A percentile compares a stretch with the other conserved stretches of the same genome.
phyloP scores from a whole-genome alignment of 352 stramenopile species.

The Globisporangium paroecandrum region DNA sequence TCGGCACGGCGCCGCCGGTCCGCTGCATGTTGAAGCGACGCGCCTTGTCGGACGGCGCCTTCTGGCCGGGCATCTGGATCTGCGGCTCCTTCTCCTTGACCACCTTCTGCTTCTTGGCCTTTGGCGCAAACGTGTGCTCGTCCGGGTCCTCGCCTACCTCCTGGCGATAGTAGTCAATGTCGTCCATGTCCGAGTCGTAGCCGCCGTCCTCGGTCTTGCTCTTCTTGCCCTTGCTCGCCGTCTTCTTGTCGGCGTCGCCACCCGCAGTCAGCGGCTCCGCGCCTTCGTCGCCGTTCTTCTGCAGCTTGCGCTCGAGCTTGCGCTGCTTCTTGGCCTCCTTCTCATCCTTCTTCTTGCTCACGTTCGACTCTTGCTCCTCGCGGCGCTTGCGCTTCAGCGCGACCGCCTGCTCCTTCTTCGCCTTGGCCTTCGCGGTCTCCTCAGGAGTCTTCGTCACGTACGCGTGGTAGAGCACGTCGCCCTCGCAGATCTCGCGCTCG shows the following conservation, averaged over 20 bases:
- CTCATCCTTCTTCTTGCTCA: conserved; percentile 83
- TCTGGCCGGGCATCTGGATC: conserved; percentile 54
- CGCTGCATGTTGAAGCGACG: conserved; percentile 44
- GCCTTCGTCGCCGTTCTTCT: conserved; percentile 32
- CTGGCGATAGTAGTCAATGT: conserved; percentile 81
- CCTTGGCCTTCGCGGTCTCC: conserved; percentile 77
- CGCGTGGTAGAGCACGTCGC: conserved; percentile 97
- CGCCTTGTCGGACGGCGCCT: conserved; percentile 65
- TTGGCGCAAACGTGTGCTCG: conserved; percentile 72
- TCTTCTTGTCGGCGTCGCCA: conserved; percentile 40
- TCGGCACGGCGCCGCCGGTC: conserved; percentile 27
- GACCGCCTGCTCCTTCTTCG: conserved; percentile 61
- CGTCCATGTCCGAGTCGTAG: conserved; percentile 66
- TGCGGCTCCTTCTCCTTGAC: conserved; percentile 17
- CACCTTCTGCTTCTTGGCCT: conserved; percentile 50
- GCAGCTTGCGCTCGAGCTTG: conserved; percentile 60
- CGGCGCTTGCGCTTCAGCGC: conserved; percentile 82
- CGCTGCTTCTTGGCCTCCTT: conserved; percentile 78
- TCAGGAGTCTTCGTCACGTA: conserved; percentile 88
- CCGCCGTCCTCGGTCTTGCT: conserved; percentile 23
- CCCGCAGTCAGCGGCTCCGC: conserved; percentile 15
- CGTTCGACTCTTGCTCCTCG: conserved; percentile 88
- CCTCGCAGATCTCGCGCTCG: conserved; percentile 93
- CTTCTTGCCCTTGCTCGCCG: conserved; percentile 18
- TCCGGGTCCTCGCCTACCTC: conserved; percentile 81